Conservation (phyloP, 169 alveolate genomes). For the Plasmodium sp. region DNA sequence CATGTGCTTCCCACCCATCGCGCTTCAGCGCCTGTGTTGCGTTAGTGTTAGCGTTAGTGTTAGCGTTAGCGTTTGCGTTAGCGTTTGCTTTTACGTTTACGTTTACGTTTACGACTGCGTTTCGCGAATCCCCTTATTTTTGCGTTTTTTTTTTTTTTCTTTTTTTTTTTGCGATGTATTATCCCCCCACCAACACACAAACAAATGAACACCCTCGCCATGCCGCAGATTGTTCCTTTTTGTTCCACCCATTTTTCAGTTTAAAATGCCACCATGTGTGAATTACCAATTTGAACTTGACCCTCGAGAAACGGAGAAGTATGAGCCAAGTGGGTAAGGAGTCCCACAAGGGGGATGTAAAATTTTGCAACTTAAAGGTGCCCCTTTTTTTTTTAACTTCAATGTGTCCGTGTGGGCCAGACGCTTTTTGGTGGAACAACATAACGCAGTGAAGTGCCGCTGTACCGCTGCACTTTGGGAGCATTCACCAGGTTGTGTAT, state of each 20-base stretch:
- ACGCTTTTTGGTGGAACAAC: neutral
- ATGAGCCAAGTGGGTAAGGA: neutral
- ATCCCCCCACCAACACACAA: neutral
- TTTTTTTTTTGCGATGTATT: neutral
- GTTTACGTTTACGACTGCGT: neutral
- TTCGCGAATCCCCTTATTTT: neutral
- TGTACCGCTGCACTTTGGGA: neutral
- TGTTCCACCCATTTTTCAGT: neutral
- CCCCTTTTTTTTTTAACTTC: neutral
- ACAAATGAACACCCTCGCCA: neutral
- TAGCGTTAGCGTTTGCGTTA: neutral
- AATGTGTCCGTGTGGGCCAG: neutral
- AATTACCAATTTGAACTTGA: neutral
- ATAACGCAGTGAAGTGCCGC: neutral
- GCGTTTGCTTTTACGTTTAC: neutral
- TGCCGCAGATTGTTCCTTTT: neutral
- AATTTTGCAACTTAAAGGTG: neutral
- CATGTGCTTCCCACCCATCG: neutral
- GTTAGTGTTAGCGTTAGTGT: neutral
- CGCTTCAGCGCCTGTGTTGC: neutral
- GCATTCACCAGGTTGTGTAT: neutral
- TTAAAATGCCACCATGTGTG: neutral
- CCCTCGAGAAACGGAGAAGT: neutral
- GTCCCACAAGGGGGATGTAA: neutral
- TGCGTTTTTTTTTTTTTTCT: neutral